Evolutionary conservation across 148 eudicot species (phyloP).

Genomic region (Rhododendron ovatum): DNA sequence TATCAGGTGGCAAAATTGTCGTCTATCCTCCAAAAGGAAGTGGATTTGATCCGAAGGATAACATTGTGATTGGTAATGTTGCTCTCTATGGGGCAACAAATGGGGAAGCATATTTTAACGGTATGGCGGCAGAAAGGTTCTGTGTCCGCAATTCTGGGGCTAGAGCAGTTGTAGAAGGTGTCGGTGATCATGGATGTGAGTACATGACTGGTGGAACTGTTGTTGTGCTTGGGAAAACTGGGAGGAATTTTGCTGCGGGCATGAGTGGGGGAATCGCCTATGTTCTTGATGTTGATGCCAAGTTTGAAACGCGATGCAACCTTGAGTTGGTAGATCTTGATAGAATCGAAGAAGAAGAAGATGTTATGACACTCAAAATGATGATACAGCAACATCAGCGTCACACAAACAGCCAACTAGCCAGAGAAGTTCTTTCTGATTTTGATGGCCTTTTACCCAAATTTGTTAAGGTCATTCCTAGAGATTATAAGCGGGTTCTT

Average conservation of each 20-base stretch:
- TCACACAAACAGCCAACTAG: constrained; percentile 78
- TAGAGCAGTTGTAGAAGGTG: constrained; percentile 95
- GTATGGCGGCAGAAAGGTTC: constrained; percentile 99
- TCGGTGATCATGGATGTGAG: constrained; percentile 99
- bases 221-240: constrained; percentile 86
- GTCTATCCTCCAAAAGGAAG: constrained; percentile 92
- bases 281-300: constrained; percentile 72
- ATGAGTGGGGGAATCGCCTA: constrained; percentile 98
- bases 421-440: constrained; percentile 73
- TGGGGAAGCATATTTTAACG: constrained; percentile 96
- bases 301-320: constrained; percentile 68
- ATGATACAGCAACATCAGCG: constrained; percentile 99
- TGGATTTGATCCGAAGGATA: constrained; percentile 90
- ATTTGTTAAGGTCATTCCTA: constrained; percentile 91
- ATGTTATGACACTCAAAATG: constrained; percentile 74
- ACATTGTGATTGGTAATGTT: constrained; percentile 96
- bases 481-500: constrained; percentile 87
- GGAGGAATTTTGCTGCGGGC: constrained; percentile 98
- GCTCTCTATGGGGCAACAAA: constrained; percentile 90
- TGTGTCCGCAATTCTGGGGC: constrained; percentile 97
- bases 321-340: constrained; percentile 93
- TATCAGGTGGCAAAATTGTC: constrained; percentile 90
- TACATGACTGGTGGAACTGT: constrained; percentile 99
- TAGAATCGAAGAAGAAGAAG: constrained; percentile 89
- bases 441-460: constrained; percentile 70